Conservation (phyloP, 2,329 filamentous ascomycete species). For the Pestalotiopsis fici region DNA sequence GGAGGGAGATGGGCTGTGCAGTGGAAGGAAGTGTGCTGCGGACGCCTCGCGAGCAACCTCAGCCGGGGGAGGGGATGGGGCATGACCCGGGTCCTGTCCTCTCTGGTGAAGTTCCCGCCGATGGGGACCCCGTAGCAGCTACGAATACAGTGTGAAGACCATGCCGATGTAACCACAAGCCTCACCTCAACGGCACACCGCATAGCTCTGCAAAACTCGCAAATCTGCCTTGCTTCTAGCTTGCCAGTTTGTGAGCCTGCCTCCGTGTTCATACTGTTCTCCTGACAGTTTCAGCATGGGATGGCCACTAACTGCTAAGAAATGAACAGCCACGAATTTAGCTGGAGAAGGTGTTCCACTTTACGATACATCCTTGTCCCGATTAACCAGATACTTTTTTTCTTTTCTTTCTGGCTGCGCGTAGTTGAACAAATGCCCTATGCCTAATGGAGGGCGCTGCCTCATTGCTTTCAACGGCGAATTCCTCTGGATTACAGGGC, state of each 20-base stretch:
- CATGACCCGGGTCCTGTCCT: not conserved
- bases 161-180: not conserved
- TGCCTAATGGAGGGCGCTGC: not conserved
- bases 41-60: not conserved
- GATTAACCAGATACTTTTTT: not conserved
- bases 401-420: too few species aligned
- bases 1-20: conserved; percentile 6
- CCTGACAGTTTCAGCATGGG: not conserved
- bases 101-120: not conserved
- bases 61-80: not conserved
- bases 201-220: not conserved
- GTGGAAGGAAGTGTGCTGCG: conserved; percentile 1
- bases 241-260: not conserved
- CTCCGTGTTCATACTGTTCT: not conserved
- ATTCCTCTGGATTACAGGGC: not conserved
- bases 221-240: not conserved
- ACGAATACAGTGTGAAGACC: not conserved
- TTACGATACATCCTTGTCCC: not conserved
- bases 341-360: conserved; percentile 1
- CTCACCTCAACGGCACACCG: not conserved
- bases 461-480: not conserved
- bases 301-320: not conserved
- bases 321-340: not conserved
- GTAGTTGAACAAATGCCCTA: too few species aligned
- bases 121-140: not conserved